A percentile compares a stretch with the other conserved stretches of the same genome.
phyloP scores from a whole-genome alignment of 805 yeast genomes.

The Candida easanensis region DNA sequence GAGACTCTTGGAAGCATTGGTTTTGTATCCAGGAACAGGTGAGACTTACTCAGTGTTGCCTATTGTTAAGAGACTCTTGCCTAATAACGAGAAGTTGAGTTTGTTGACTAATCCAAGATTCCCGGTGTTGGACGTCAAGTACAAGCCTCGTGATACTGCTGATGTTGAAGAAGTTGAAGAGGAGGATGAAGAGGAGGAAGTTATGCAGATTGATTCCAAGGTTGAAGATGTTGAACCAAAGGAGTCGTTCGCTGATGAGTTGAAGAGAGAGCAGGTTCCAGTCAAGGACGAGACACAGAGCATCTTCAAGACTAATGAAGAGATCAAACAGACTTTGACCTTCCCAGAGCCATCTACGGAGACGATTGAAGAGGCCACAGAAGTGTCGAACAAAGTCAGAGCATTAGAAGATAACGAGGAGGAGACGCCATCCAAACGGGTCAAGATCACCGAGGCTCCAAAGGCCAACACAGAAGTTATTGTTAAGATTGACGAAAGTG shows the following conservation, averaged over 20 bases:
- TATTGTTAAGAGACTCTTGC: slow-evolving; percentile 53
- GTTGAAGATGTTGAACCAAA: slow-evolving; percentile 3
- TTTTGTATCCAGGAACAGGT: slow-evolving; percentile 62
- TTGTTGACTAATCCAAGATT: slow-evolving; percentile 73
- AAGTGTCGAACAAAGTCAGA: slow-evolving; percentile 16
- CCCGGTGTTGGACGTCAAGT: slow-evolving; percentile 40
- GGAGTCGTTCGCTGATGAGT: slow-evolving; percentile 18
- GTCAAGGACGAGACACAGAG: slow-evolving; percentile 5
- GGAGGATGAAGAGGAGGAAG: slow-evolving; percentile 20
- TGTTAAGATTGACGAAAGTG: slow-evolving; percentile 16
- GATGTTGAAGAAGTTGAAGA: slow-evolving; percentile 30
- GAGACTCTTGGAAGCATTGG: slow-evolving; percentile 50
- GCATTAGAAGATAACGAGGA: slow-evolving; percentile 22
- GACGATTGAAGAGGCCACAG: background rate
- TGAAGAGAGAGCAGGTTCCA: slow-evolving; percentile 12
- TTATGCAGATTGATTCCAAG: slow-evolving; percentile 7
- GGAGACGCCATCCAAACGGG: slow-evolving; percentile 25
- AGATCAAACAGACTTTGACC: slow-evolving; percentile 18
- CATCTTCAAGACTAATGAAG: slow-evolving; percentile 26
- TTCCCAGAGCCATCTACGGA: slow-evolving; percentile 16
- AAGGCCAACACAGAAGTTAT: slow-evolving; percentile 9
- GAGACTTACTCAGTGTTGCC: slow-evolving; percentile 69
- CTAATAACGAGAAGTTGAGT: slow-evolving; percentile 49
- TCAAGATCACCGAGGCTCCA: slow-evolving; percentile 18
- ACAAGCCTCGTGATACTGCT: slow-evolving; percentile 21